Evolutionary conservation across 2,329 filamentous ascomycete species (phyloP).

Genomic region (Colletotrichum sp.): DNA sequence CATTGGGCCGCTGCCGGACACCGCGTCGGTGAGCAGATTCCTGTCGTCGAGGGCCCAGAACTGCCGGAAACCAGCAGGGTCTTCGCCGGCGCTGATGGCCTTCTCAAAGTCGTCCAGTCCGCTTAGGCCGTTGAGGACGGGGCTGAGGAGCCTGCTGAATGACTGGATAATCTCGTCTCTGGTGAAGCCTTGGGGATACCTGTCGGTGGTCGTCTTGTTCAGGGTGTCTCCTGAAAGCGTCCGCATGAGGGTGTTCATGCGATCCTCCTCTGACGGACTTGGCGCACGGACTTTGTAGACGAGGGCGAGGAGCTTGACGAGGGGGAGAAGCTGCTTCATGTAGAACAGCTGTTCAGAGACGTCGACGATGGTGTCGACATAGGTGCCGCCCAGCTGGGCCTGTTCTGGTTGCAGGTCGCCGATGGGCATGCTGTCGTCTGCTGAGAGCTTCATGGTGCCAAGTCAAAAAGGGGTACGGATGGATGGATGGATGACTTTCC

Average conservation of each 20-base stretch:
- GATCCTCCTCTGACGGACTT: conserved; percentile 27
- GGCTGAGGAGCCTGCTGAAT: conserved; percentile 30
- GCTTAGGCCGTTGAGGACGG: conserved; percentile 39
- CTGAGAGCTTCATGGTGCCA: conserved; percentile 2
- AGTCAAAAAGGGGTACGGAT: not conserved
- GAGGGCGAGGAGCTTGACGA: conserved; percentile 37
- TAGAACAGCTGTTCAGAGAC: conserved; percentile 34
- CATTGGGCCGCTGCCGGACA: conserved; percentile 29
- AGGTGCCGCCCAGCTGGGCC: conserved; percentile 13
- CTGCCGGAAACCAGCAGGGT: conserved; percentile 36
- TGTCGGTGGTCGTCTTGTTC: conserved; percentile 16
- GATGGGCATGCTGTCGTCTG: not conserved
- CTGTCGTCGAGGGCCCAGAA: conserved; percentile 38
- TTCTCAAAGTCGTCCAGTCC: conserved; percentile 35
- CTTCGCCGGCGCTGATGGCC: conserved; percentile 33
- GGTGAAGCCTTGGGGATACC: conserved; percentile 16
- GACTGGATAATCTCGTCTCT: conserved; percentile 33
- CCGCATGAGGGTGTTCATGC: conserved; percentile 37
- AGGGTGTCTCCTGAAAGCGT: conserved; percentile 22
- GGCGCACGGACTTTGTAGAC: conserved; percentile 34
- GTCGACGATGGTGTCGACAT: conserved; percentile 31
- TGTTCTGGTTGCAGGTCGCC: conserved; percentile 7
- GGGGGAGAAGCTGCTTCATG: conserved; percentile 34
- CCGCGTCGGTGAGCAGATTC: conserved; percentile 36
- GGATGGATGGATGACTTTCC: not conserved